These are phyloP conservation scores for Pseudonectria foliicola DNA, from an alignment of 2,329 filamentous ascomycete species.

Conservation along the genomic window DNA sequence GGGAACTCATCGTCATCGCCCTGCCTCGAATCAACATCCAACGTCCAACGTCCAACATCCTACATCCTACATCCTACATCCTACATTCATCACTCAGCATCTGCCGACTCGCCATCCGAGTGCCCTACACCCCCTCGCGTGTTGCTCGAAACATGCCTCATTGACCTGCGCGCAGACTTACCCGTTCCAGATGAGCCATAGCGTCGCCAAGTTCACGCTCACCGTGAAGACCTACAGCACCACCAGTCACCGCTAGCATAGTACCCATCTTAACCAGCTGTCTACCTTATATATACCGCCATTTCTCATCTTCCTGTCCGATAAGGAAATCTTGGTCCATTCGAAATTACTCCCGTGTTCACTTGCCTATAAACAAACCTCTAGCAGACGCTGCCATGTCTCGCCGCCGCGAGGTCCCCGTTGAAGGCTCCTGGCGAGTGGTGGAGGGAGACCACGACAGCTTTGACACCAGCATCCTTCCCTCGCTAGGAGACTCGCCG, in stretches of 20 bases:
- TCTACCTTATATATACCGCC: too few relatives aligned
- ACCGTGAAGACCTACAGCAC: too few relatives aligned
- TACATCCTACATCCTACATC: too few relatives aligned
- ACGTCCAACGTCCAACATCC: too few relatives aligned
- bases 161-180: too few relatives aligned
- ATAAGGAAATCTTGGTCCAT: too few relatives aligned
- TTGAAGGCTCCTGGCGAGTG: slow-evolving; percentile 54
- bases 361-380: not conserved
- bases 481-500: slow-evolving; percentile 34
- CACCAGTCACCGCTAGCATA: too few relatives aligned
- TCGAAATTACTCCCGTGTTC: not conserved
- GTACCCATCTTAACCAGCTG: too few relatives aligned
- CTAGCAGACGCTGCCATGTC: slow-evolving; percentile 13
- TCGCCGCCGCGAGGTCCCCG: slow-evolving; percentile 19
- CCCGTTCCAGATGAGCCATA: not conserved
- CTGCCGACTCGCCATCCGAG: not conserved
- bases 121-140: not conserved
- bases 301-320: too few relatives aligned
- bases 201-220: not conserved
- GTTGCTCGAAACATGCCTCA: not conserved
- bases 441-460: slow-evolving; percentile 55
- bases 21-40: too few relatives aligned
- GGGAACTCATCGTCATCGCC: too few relatives aligned
- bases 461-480: slow-evolving; percentile 49
- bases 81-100: not conserved